Percentiles rank a stretch among this genome's conserved stretches.
phyloP scores from a whole-genome alignment of 225 moss, liverwort and hornwort species.

The Anthoceros angustus region DNA sequence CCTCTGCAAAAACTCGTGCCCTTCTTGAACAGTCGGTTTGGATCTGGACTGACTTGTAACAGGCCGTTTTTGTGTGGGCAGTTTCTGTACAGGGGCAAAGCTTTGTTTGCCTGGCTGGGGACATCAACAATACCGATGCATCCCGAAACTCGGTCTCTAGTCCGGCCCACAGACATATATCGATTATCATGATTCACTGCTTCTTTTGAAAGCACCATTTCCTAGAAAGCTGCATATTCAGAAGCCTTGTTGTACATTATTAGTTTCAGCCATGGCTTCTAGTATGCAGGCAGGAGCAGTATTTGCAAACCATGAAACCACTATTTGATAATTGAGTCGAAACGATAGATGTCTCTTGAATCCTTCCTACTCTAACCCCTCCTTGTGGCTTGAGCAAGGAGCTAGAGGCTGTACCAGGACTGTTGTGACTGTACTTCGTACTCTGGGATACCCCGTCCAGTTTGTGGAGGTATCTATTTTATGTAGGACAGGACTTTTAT shows the following conservation, averaged over 20 bases:
- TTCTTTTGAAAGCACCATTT: not conserved
- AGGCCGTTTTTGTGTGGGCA: constrained; percentile 17
- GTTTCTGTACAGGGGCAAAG: constrained; percentile 77
- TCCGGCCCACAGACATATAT: constrained; percentile 71
- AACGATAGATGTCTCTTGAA: too few species aligned
- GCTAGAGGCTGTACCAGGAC: too few species aligned
- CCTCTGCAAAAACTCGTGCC: not conserved
- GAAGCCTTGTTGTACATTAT: not conserved
- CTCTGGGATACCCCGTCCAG: too few species aligned
- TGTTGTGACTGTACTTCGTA: too few species aligned
- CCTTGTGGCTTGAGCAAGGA: too few species aligned
- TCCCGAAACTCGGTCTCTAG: constrained; percentile 69
- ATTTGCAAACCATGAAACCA: too few species aligned
- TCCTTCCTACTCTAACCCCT: too few species aligned
- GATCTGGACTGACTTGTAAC: not conserved
- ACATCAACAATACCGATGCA: constrained; percentile 59
- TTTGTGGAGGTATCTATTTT: too few species aligned
- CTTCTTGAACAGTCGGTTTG: not conserved
- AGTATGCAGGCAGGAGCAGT: too few species aligned
- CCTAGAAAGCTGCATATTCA: not conserved
- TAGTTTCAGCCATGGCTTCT: not conserved
- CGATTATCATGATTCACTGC: constrained; percentile 43
- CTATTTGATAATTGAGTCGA: too few species aligned
- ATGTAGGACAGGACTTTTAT: too few species aligned
- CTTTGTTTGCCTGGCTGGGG: constrained; percentile 70